Evolutionary conservation across 2,329 filamentous ascomycete genomes (phyloP).

Genomic region (Hymenoscyphus linearis): DNA sequence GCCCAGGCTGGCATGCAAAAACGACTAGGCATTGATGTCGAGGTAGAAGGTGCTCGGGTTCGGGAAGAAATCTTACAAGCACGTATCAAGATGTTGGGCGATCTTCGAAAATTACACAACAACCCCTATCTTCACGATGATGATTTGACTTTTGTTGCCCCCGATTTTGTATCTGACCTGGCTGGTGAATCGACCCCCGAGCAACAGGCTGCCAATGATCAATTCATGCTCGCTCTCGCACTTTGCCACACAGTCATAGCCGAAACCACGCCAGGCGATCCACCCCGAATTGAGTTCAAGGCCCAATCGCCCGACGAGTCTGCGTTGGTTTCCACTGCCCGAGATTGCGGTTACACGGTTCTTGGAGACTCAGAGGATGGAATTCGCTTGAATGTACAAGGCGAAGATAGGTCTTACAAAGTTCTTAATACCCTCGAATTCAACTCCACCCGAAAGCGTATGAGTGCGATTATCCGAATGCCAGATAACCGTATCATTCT

Average conservation of each 20-base stretch:
- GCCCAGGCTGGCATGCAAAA: constrained; percentile 95
- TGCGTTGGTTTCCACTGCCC: constrained; percentile 86
- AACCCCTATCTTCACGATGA: constrained; percentile 91
- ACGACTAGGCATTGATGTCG: constrained; percentile 79
- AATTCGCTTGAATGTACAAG: constrained; percentile 80
- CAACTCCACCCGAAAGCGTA: constrained; percentile 92
- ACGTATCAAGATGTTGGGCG: constrained; percentile 64
- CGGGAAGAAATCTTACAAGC: constrained; percentile 74
- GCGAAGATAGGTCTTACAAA: constrained; percentile 76
- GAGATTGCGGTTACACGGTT: constrained; percentile 92
- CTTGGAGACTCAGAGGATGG: constrained; percentile 74
- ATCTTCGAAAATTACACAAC: constrained; percentile 71
- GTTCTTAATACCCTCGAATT: constrained; percentile 96
- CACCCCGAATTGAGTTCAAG: constrained; percentile 88
- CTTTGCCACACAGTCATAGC: constrained; percentile 97
- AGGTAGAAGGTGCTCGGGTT: constrained; percentile 68
- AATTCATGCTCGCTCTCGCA: constrained; percentile 91
- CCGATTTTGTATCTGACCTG: constrained; percentile 81
- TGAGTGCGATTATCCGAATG: constrained; percentile 97
- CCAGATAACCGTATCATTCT: constrained; percentile 83
- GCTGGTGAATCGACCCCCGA: constrained; percentile 68
- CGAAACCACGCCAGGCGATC: constrained; percentile 83
- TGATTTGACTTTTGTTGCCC: constrained; percentile 84
- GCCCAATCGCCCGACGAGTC: constrained; percentile 97
- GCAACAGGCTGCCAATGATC: constrained; percentile 72